These are phyloP conservation scores for Wickerhamiella nectarea DNA, from an alignment of 805 yeast genomes.

Conservation along the genomic window DNA sequence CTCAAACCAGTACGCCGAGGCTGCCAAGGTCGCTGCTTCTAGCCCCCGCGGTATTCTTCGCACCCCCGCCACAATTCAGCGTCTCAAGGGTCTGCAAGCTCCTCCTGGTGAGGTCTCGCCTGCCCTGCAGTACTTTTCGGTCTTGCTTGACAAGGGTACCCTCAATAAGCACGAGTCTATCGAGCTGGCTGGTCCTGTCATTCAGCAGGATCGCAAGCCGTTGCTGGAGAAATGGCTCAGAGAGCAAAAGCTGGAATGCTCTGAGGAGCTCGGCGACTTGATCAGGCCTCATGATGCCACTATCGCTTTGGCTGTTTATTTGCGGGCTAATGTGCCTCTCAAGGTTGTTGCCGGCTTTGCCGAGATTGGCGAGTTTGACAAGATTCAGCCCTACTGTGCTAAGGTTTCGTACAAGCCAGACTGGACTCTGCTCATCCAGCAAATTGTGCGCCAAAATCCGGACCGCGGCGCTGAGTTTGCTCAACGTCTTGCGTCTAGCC, in stretches of 20 bases:
- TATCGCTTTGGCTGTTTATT: constrained; percentile 79
- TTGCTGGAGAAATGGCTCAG: constrained; percentile 91
- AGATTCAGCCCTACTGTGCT: constrained; percentile 85
- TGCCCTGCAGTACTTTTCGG: constrained; percentile 80
- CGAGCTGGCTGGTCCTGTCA: constrained; percentile 87
- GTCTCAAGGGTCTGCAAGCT: constrained; percentile 78
- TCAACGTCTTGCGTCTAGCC: constrained; percentile 58
- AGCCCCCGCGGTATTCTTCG: constrained; percentile 68
- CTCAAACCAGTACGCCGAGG: constrained; percentile 77
- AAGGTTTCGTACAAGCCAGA: constrained; percentile 83
- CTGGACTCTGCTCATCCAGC: constrained; percentile 77
- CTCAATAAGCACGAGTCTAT: constrained; percentile 85
- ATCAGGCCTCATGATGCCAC: constrained; percentile 78
- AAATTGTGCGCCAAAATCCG: constrained; percentile 84
- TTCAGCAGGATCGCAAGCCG: constrained; percentile 89
- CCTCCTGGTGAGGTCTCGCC: constrained; percentile 94
- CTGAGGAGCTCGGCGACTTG: constrained; percentile 96
- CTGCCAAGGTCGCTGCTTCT: constrained; percentile 95
- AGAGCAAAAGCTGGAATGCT: constrained; percentile 83
- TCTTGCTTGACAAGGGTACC: constrained; percentile 81
- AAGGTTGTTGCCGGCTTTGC: constrained; percentile 88
- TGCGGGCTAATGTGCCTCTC: constrained; percentile 66
- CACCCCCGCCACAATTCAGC: constrained; percentile 86
- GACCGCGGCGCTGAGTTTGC: constrained; percentile 98
- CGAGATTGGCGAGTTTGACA: constrained; percentile 91